Evolutionary conservation across 768 basidiomycete species (phyloP).

Genomic region (Auriscalpium microsporum): DNA sequence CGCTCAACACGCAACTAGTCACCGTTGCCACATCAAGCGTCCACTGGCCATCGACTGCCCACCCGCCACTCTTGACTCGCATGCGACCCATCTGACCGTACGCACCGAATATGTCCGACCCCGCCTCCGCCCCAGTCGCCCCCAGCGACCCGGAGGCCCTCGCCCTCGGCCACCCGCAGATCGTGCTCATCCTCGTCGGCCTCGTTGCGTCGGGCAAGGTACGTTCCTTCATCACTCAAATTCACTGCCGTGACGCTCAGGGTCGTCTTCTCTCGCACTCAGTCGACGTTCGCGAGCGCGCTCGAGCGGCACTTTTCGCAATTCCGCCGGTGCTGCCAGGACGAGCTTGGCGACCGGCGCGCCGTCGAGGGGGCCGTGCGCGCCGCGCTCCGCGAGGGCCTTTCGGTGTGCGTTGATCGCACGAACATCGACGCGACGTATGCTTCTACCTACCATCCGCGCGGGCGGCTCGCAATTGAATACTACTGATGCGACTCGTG

Average conservation of each 20-base stretch:
- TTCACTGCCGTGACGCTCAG: background rate
- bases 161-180: conserved; percentile 19
- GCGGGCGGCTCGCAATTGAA: no score
- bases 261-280: conserved; percentile 22
- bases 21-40: no score
- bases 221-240: conserved; percentile 7
- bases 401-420: conserved; percentile 72
- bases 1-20: no score
- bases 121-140: background rate
- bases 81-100: background rate
- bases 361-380: conserved; percentile 56
- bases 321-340: conserved; percentile 71
- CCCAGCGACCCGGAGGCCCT: background rate
- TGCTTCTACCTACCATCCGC: background rate
- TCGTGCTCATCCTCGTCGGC: conserved; percentile 66
- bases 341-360: conserved; percentile 63
- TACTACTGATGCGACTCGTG: no score
- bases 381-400: conserved; percentile 41
- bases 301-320: conserved; percentile 50
- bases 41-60: no score
- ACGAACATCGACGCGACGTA: conserved; percentile 66
- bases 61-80: background rate
- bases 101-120: background rate
- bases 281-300: conserved; percentile 68
- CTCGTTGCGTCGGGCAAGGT: conserved; percentile 72